Evolutionary conservation across 345 rosid genomes (phyloP), one percentile per base, ranked within the genome.

Genomic region (Ceriops tagal): DNA sequence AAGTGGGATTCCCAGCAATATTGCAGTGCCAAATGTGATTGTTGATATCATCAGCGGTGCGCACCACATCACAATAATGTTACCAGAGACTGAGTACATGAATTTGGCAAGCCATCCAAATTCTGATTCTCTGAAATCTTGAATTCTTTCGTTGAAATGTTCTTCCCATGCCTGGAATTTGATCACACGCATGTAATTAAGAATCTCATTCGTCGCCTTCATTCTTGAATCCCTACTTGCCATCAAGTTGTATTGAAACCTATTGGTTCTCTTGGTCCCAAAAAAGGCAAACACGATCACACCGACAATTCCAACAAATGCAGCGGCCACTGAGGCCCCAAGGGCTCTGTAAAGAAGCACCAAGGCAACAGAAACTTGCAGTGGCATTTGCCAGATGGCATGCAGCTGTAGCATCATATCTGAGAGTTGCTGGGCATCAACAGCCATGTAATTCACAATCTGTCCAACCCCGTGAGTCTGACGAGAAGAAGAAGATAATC

Each of bases 341-440:
- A 93, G 83, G 73, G 81, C 77, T 11, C 73, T 77, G 61, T 91
- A 91, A 27, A 91, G 82, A 58, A 93, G 97, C 43, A 81, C 77
- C 51, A 93, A 53, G 2, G 91, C 98, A n/a, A 87, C 86, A 53
- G 77, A 34, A 24, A 88, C 83, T 71, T 91, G 97, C 66, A 93
- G 57, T 9, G 97, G 97, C 89, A 88, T 93, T 67, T 89, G 75
- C 98, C 98, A 93, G 46, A 91, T 77, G 19, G 95, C 69, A 75
- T 93, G 98, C 55, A 93, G 84, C 86, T 91, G 98, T 31, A 91
- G 66, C 95, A 93, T 93, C 97, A 93, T 91, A 64, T 93, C 98
- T 19, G 97, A 91, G 62, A 93, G 92, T 76, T 93, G 98, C 22
- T 93, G 98, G 1, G 97, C 95, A 65, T 93, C 98, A 5, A 93